Evolutionary conservation across 805 yeast genomes (phyloP).

Genomic region (Candida bentonensis): DNA sequence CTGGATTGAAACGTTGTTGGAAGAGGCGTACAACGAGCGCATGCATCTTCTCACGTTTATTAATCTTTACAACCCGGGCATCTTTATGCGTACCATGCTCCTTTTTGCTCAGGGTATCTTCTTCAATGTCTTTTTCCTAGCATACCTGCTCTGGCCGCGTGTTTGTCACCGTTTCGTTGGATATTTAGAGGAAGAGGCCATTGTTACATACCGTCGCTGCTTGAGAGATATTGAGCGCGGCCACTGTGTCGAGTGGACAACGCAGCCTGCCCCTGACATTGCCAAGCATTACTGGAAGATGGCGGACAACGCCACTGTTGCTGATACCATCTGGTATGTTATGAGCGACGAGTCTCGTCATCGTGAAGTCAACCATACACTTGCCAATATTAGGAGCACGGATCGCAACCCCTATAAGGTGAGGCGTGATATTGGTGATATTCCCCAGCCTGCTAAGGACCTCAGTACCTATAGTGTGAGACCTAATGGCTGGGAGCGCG

Average conservation of each 20-base stretch:
- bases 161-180: constrained; percentile 68
- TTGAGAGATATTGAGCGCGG: constrained; percentile 39
- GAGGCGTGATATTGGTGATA: constrained; percentile 18
- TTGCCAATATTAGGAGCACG: constrained; percentile 39
- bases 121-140: constrained; percentile 47
- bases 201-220: constrained; percentile 50
- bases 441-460: constrained; percentile 24
- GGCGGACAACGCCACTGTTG: constrained; percentile 35
- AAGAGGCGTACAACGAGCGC: constrained; percentile 67
- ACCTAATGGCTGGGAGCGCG: constrained; percentile 23
- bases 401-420: constrained; percentile 62
- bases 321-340: constrained; percentile 44
- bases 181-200: constrained; percentile 66
- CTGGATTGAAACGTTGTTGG: constrained; percentile 59
- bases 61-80: constrained; percentile 47
- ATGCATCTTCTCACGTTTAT: constrained; percentile 63
- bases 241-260: constrained; percentile 34
- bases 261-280: constrained; percentile 25
- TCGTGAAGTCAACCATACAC: constrained; percentile 66
- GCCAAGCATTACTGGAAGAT: constrained; percentile 55
- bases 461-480: constrained; percentile 13
- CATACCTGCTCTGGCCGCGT: constrained; percentile 43
- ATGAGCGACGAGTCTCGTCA: constrained; percentile 73
- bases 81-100: constrained; percentile 39
- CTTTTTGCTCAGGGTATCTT: constrained; percentile 59